Evolutionary conservation across 2,329 filamentous ascomycete genomes (phyloP), one percentile per base, ranked within the genome.

Genomic region (Lasiodiplodia sp.): DNA sequence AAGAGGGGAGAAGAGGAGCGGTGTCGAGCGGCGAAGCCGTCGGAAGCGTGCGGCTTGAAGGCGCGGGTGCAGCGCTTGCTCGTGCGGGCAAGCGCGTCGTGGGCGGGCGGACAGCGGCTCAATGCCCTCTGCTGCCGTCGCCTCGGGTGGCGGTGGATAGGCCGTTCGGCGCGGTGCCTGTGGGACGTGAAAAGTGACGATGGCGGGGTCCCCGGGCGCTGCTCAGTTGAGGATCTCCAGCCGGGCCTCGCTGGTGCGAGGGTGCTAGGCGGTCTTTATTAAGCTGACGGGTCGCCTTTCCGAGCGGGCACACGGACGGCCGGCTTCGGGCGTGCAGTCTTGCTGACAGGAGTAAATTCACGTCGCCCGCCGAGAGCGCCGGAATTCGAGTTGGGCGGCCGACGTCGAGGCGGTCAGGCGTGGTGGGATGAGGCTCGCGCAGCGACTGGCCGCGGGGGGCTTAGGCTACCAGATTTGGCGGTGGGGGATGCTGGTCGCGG

Each of bases 1-100:
- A 70, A 68, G 71, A 67, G 70, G 69, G 69, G 69, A 63, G 71
- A 66, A 70, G 73, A 73, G 75, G 71, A 73, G 74, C 75, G 75
- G 76, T 73, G 75, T 34, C 31, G 67, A 57, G 49, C 40, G 40
- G 66, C 73, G 69, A 73, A 69, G 69, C 40, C 62, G 40, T 34
- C 56, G 55, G 62, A 53, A 58, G 67, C 49, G 49, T 65, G 47
- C 62, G 62, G 62, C 47, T 37, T 37, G 62, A 49, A 53, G 31
- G 47, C 25, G 44, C 62, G 47, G 47, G 65, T 37, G 65, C 65
- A 55, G 52, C 55, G 53, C 52, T 44, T 49, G 51, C 52, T 60
- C 38, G 37, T 44, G 49, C 23, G 65, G 51, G 51, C 37, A 37
- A 34, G 47, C 23, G 23, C 56, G 31, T 55, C 47, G 40, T 64